These are phyloP conservation scores for Agrostemma githago DNA, from an alignment of 148 eudicot species.

Conservation along the genomic window DNA sequence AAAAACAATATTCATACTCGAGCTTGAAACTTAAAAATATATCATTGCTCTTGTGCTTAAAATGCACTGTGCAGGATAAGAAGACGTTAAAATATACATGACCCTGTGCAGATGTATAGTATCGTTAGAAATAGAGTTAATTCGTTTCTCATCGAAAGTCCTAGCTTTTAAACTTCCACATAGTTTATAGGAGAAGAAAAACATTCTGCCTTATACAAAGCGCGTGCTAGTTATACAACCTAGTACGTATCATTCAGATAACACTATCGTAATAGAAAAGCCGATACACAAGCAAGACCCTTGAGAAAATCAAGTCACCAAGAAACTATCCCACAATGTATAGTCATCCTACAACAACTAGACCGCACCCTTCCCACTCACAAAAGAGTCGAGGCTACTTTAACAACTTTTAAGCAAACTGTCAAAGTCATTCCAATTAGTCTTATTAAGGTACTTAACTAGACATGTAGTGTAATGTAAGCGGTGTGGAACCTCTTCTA, in stretches of 20 bases:
- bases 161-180: too few relatives aligned
- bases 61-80: not conserved
- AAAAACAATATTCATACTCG: not conserved
- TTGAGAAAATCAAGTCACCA: not conserved
- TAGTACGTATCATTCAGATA: too few relatives aligned
- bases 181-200: too few relatives aligned
- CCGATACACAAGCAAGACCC: not conserved
- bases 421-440: not conserved
- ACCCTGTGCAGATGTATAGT: not conserved
- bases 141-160: too few relatives aligned
- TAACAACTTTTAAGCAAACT: not conserved
- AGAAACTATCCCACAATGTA: not conserved
- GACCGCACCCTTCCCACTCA: not conserved
- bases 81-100: not conserved
- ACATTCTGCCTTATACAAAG: too few relatives aligned
- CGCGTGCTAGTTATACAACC: too few relatives aligned
- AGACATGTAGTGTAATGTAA: not conserved
- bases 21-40: not conserved
- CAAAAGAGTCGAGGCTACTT: not conserved
- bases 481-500: not conserved
- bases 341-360: not conserved
- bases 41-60: not conserved
- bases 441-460: not conserved
- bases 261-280: not conserved
- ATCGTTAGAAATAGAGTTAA: not conserved